These are phyloP conservation scores for Pyrrhoderma noxium DNA, from an alignment of 1,284 basidiomycete genomes.

Conservation along the genomic window DNA sequence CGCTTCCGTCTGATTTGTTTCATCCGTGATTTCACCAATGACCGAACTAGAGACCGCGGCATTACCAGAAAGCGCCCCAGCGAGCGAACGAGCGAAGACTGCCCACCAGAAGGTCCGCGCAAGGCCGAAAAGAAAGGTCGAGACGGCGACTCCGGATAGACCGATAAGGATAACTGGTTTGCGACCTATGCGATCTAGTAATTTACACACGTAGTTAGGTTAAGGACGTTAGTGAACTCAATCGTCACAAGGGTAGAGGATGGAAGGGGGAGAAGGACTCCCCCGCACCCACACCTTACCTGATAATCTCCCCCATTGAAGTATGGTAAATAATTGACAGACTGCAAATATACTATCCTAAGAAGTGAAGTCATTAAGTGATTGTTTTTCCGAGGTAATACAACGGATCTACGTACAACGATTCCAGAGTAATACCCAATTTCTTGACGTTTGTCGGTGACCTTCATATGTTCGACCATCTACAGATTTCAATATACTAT, in stretches of 20 bases:
- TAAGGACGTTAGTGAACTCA: no score
- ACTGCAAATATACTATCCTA: constrained; percentile 26
- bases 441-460: constrained; percentile 22
- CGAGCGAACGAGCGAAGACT: constrained; percentile 23
- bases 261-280: no score
- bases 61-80: constrained; percentile 26
- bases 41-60: constrained; percentile 22
- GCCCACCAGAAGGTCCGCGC: constrained; percentile 22
- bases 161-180: constrained; percentile 27
- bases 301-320: constrained; percentile 25
- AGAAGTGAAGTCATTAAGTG: background rate
- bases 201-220: background rate
- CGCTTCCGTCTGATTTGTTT: constrained; percentile 23
- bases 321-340: constrained; percentile 26
- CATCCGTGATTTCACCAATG: constrained; percentile 24
- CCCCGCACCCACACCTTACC: constrained; percentile 10
- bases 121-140: constrained; percentile 26
- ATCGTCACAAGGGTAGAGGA: no score
- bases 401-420: constrained; percentile 19
- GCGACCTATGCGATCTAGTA: constrained; percentile 26
- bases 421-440: constrained; percentile 27
- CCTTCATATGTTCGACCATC: constrained; percentile 25
- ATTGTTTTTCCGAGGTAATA: background rate
- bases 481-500: background rate
- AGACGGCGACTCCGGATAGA: constrained; percentile 25